phyloP scores from a whole-genome alignment of 345 rosid genomes.

The Adansonia digitata region DNA sequence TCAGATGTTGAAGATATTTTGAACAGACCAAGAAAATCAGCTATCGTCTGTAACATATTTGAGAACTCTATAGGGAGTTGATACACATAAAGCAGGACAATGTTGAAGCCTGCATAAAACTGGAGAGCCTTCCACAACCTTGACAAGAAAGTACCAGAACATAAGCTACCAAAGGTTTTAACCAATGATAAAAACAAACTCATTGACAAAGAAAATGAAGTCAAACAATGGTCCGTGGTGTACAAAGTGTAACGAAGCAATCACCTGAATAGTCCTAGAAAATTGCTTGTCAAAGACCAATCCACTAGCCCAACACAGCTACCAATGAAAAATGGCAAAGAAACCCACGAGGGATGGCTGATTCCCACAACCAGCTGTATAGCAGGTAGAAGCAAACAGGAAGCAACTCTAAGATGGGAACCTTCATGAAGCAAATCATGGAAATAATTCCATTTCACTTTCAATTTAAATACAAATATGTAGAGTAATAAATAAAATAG shows the following conservation, averaged over 20 bases:
- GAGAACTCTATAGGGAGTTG: slow-evolving; percentile 78
- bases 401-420: slow-evolving; percentile 82
- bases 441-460: background rate
- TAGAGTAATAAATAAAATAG: background rate
- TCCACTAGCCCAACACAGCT: slow-evolving; percentile 96
- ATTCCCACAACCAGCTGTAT: slow-evolving; percentile 89
- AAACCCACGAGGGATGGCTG: slow-evolving; percentile 94
- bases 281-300: slow-evolving; percentile 98
- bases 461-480: background rate
- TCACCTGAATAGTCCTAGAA: slow-evolving; percentile 93
- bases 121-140: slow-evolving; percentile 99
- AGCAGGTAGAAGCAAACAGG: slow-evolving; percentile 88
- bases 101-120: slow-evolving; percentile 77
- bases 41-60: slow-evolving; percentile 47
- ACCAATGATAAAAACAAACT: slow-evolving; percentile 13
- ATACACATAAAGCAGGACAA: slow-evolving; percentile 75
- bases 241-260: slow-evolving; percentile 12
- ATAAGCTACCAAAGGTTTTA: slow-evolving; percentile 19
- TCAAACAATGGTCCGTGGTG: slow-evolving; percentile 9
- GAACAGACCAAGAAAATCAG: slow-evolving; percentile 81
- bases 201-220: slow-evolving; percentile 15
- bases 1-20: slow-evolving; percentile 61
- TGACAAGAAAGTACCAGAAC: slow-evolving; percentile 26
- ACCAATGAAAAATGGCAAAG: slow-evolving; percentile 90
- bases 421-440: slow-evolving; percentile 33